Base-by-base conservation (phyloP, 495 filamentous ascomycete genomes). In the Penicillium samsonianum region DNA sequence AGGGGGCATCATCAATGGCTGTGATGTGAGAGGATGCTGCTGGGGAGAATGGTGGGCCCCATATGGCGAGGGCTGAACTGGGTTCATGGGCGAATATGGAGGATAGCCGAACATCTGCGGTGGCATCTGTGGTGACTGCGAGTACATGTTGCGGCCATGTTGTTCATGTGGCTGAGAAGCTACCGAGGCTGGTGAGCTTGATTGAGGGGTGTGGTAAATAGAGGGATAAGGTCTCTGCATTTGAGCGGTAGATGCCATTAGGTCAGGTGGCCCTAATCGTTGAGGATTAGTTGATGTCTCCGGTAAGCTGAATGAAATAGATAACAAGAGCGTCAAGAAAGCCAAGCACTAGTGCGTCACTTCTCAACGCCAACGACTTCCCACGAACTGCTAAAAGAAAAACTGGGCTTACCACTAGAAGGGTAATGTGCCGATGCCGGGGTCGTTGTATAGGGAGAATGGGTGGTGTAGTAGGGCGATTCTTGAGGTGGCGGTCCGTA, bases 161-260 rank as follows among this genome's bases (percentile, higher is more conserved):
- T 91, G 92, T 62, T 98, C 94, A 65, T 96, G 91, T 22, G 83
- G 81, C 46, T 93, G 91, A 17, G 94, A 97, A 53, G 92, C 88
- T 58, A 97, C 92, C 55, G 94, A 96, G n/a, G 90, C 90, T 35
- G 94, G 94, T 22, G 94, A 96, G 72, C 91, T 95, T 25, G 92
- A 96, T 76, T 96, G 91, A 16, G 93, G 92, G 3, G 93, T 96
- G 67, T 96, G 91, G 67, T 98, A 96, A 59, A 96, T 96, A 26
- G 92, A 90, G 23, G 92, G 93, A 60, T 92, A 97, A 48, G 80
- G 80, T 53, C 85, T 83, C 69, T 88, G 88, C 86, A 96, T 93
- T 67, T 90, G 88, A 60, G 92, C 86, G 38, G 74, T 67, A 50
- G 92, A 84, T 58, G 94, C 92, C 94, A 98, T 98, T 77, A 92